phyloP scores from a whole-genome alignment of 2,329 filamentous ascomycete genomes.

The Aspergillus piperis region DNA sequence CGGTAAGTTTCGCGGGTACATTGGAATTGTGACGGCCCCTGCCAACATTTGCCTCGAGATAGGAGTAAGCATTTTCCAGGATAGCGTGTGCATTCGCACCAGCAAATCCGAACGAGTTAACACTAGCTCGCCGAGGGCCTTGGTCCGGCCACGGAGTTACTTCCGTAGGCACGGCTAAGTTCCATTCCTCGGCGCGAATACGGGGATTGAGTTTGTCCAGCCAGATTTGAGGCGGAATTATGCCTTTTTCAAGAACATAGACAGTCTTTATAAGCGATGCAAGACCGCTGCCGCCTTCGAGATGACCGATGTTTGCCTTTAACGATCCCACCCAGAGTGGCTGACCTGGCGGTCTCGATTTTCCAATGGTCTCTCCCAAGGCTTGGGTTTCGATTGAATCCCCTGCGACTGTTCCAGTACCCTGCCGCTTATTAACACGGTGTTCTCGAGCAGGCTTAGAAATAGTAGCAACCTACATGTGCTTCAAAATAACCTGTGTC shows the following conservation, averaged over 20 bases:
- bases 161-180: slow-evolving; percentile 4
- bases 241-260: slow-evolving; percentile 12
- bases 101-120: slow-evolving; percentile 44
- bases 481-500: slow-evolving; percentile 20
- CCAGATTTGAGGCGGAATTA: slow-evolving; percentile 6
- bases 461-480: slow-evolving; percentile 11
- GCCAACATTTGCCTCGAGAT: neutral
- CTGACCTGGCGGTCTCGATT: slow-evolving; percentile 1
- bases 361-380: slow-evolving; percentile 5
- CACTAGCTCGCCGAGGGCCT: slow-evolving; percentile 26
- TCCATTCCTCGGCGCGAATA: slow-evolving; percentile 12
- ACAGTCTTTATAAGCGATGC: slow-evolving; percentile 24
- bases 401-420: slow-evolving; percentile 20
- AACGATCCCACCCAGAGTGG: slow-evolving; percentile 18
- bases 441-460: neutral
- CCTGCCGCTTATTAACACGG: neutral
- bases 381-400: slow-evolving; percentile 21
- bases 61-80: slow-evolving; percentile 31
- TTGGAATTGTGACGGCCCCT: neutral
- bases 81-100: slow-evolving; percentile 38
- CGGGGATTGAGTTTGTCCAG: slow-evolving; percentile 15
- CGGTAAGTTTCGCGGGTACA: too few relatives aligned
- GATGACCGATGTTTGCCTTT: slow-evolving; percentile 20
- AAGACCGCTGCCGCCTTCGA: slow-evolving; percentile 22
- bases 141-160: slow-evolving; percentile 30